Base-by-base conservation (phyloP, 352 stramenopile species). In the Phytophthora citricola region DNA sequence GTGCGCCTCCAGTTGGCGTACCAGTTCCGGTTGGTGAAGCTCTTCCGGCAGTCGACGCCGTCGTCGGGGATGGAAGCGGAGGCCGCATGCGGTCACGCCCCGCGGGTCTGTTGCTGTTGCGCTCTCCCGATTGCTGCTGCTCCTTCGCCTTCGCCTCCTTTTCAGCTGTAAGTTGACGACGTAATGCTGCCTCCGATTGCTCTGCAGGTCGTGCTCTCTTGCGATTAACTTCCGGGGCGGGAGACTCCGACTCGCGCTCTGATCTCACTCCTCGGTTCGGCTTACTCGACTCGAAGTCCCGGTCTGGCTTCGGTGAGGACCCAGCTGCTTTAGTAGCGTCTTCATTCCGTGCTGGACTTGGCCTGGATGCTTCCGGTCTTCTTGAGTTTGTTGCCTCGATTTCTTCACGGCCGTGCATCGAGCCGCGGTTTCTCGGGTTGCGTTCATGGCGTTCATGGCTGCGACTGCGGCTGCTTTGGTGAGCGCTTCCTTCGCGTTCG, bases 101-200 rank as follows among this genome's bases (percentile, higher is more conserved):
- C 14, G 43, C 26, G 36, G 66, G 60, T 20, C 66, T 66, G 10
- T 44, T 29, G 51, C 66, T 66, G 11, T 44, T 29, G 51, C 56
- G 70, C 32, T 72, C 66, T n/a, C 41, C 59, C 40, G 47, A 41
- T 53, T 72, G 66, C 36, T 64, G 67, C 40, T 60, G 56, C 39
- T 76, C 69, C 52, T 71, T 70, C 3, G 60, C 62, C 31, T 75
- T 78, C 2, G 83, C 80, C 46, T 87, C 73, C 58, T 90, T 92
- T 58, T 91, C 87, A 43, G 91, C 87, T 2, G 81, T 91, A 26
- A 95, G 70, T 24, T 91, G 82, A 38, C 85, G 85, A 39, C 85
- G 85, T 44, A 93, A 60, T 29, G 75, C 75, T 32, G 85, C 83
- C 55, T 95, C 87, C 2, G 78, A 82, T n/a, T 65, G 51, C 24